A percentile compares a stretch with the other conserved stretches of the same genome.
Evolutionary conservation across 768 basidiomycete genomes (phyloP).

Genomic region (Cystofilobasidium macerans): DNA sequence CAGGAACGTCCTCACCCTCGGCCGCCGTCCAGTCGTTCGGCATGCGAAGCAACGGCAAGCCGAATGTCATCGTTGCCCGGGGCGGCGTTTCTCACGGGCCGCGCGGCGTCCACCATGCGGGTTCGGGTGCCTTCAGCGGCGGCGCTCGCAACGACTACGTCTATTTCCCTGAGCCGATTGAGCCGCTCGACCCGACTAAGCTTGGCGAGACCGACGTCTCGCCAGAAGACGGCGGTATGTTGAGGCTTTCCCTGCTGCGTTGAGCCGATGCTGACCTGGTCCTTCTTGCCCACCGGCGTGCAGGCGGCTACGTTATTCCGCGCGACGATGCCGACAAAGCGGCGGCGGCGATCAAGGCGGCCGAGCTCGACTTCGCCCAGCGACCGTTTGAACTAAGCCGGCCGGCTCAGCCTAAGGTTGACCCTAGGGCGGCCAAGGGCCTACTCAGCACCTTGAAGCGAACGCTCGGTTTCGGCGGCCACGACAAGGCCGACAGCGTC

Average conservation of each 20-base stretch:
- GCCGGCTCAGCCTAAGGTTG: not conserved
- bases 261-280: not conserved
- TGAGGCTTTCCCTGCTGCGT: not conserved
- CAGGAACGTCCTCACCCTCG: not conserved
- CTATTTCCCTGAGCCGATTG: not conserved
- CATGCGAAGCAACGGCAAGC: not conserved
- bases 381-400: not conserved
- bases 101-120: not conserved
- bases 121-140: no score
- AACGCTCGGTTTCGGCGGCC: not conserved
- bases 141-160: not conserved
- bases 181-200: not conserved
- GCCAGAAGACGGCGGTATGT: not conserved
- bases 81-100: no score
- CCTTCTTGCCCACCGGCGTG: no score
- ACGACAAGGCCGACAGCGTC: not conserved
- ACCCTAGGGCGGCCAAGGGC: not conserved
- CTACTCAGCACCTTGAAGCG: not conserved
- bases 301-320: not conserved
- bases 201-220: not conserved
- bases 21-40: slow-evolving; percentile 6
- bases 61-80: not conserved
- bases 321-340: not conserved
- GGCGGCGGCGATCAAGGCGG: not conserved
- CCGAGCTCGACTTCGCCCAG: not conserved